Percentiles rank a stretch among this genome's conserved stretches.
These are phyloP conservation scores for Komagataella pseudopastoris DNA, from an alignment of 805 yeast species.

Conservation along the genomic window DNA sequence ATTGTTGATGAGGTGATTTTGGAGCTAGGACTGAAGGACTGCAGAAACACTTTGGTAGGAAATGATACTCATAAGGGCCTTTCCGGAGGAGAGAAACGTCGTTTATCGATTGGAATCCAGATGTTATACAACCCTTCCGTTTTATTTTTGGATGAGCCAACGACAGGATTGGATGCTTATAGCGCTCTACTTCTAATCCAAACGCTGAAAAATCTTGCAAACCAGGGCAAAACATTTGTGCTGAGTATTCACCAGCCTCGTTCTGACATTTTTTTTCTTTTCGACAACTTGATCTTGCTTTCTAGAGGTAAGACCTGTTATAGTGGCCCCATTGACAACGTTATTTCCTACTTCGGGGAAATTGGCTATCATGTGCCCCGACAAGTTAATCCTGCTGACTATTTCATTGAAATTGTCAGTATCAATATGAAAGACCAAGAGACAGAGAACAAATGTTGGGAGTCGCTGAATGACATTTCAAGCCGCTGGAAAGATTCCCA, in stretches of 20 bases:
- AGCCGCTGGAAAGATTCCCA: conserved; percentile 21
- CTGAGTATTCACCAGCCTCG: conserved; percentile 80
- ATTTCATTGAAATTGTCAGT: conserved; percentile 41
- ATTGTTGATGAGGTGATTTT: conserved; percentile 48
- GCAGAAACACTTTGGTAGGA: conserved; percentile 47
- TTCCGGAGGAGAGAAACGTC: conserved; percentile 77
- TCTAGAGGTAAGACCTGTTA: conserved; percentile 43
- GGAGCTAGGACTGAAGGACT: conserved; percentile 53
- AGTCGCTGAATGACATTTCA: conserved; percentile 20
- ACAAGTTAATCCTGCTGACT: conserved; percentile 49
- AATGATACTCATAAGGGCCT: conserved; percentile 40
- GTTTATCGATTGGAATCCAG: conserved; percentile 70
- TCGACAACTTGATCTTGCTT: conserved; percentile 56
- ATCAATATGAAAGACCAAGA: conserved; percentile 31
- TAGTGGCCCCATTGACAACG: conserved; percentile 26
- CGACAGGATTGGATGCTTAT: conserved; percentile 75
- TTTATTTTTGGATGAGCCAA: conserved; percentile 75
- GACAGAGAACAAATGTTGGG: conserved; percentile 19
- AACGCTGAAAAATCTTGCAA: conserved; percentile 45
- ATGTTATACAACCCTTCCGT: conserved; percentile 64
- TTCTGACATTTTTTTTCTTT: conserved; percentile 54
- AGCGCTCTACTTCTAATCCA: conserved; percentile 54
- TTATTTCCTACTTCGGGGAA: conserved; percentile 33
- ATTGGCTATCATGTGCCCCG: conserved; percentile 31
- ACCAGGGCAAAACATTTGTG: conserved; percentile 53